Base-by-base conservation (phyloP, 1,284 basidiomycete species). In the Ustilago trichophora region DNA sequence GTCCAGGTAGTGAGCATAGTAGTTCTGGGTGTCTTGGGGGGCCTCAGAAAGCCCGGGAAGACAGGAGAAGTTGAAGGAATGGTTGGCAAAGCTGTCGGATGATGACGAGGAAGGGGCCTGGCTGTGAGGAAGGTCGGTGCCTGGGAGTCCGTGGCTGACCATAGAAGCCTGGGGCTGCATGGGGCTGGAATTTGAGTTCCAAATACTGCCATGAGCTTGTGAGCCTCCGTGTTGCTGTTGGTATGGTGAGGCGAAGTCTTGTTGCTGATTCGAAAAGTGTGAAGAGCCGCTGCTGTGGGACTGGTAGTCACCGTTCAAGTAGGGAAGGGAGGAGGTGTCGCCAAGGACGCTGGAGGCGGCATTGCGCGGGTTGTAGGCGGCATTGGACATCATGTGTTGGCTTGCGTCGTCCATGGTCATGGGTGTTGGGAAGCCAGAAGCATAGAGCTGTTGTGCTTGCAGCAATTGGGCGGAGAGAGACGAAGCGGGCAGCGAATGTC, bases 1-100 rank as follows among this genome's bases (percentile, higher is more conserved):
- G 47, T 62, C 47, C 1, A 62, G 41, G 27, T 62, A 62, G 35
- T 62, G 58, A 3, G 52, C 52, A 19, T 62, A 62, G 32, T 55
- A 55, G 46, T 34, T 50, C 5, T 55, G 58, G 8, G 47, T 27
- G 5, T 47, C 52, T 47, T 50, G 58, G 1, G 43, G 6, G 13
- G 42, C 5, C 24, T 50, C 38, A 1, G 58, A 6, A 4, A 37
- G 27, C 12, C 42, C 47, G 7, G 51, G 36, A 10, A 55, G 37
- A 4, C 34, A 25, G 3, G 47, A 47, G 43, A 62, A 62, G 33
- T 38, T 33, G 36, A 62, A 62, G 0, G 47, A 24, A 11, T 51
- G 47, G 10, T 21, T 11, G n/a, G 37, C 34, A 22, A 42, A 47
- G 3, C 37, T 8, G 12, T 51, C 37, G 2, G 48, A 24, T 1